A percentile compares a stretch with the other conserved stretches of the same genome.
These are phyloP conservation scores for Mortierella sp. DNA, from an alignment of 371 early-diverging fungal species.

Conservation along the genomic window DNA sequence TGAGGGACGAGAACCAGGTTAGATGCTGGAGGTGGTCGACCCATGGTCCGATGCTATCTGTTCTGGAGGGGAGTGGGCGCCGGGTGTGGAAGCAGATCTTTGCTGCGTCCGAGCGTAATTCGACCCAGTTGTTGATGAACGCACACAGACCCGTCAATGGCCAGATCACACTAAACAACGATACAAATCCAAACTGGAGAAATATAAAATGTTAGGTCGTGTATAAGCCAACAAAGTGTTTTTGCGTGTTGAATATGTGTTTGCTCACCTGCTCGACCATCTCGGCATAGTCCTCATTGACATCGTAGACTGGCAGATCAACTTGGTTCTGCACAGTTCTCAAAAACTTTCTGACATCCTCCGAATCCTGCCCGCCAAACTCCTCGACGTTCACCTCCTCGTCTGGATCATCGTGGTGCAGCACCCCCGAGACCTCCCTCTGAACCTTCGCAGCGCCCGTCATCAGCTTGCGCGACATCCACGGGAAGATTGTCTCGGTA, in stretches of 20 bases:
- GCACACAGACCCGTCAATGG: conserved; percentile 84
- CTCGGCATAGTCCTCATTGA: conserved; percentile 90
- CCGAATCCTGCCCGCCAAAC: conserved; percentile 43
- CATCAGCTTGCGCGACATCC: conserved; percentile 61
- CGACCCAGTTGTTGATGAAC: conserved; percentile 88
- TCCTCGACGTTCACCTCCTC: conserved; percentile 16
- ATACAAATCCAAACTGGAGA: conserved; percentile 82
- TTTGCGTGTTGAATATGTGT: too few relatives aligned
- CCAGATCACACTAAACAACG: conserved; percentile 86
- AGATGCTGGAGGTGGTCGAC: conserved; percentile 73
- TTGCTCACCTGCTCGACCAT: conserved; percentile 92
- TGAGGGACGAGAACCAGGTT: conserved; percentile 81
- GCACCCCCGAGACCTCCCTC: conserved; percentile 22
- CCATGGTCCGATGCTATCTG: conserved; percentile 91
- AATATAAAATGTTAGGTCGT: conserved; percentile 17
- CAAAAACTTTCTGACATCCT: conserved; percentile 62
- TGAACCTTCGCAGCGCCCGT: conserved; percentile 59
- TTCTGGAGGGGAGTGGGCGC: conserved; percentile 81
- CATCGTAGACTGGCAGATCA: conserved; percentile 80
- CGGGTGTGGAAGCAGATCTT: conserved; percentile 85
- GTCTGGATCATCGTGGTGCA: conserved; percentile 10
- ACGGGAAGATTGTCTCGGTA: conserved; percentile 81
- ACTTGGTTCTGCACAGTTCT: conserved; percentile 62
- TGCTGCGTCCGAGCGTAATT: conserved; percentile 88
- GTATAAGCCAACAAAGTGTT: too few relatives aligned